Conservation (phyloP, 306 rosid genomes). For the Inga laurina region DNA sequence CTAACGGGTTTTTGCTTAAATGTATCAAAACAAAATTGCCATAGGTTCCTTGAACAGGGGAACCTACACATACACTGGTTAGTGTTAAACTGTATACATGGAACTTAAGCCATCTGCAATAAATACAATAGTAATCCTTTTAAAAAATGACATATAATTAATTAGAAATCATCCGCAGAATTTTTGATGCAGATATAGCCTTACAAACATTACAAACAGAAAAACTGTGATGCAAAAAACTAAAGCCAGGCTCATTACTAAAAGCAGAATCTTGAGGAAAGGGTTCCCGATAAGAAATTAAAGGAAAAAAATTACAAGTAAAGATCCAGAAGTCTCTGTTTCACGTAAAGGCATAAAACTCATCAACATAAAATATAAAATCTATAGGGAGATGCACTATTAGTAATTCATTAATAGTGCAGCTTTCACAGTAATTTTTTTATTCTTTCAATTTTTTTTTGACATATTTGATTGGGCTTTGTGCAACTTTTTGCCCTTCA, state of each 20-base stretch:
- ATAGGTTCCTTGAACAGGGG: not conserved
- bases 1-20: not conserved
- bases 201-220: not conserved
- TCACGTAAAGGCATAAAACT: not conserved
- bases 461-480: too few species aligned
- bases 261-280: not conserved
- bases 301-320: not conserved
- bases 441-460: too few species aligned
- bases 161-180: not conserved
- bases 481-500: not conserved
- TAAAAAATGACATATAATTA: not conserved
- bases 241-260: not conserved
- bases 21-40: not conserved
- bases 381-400: not conserved
- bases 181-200: not conserved
- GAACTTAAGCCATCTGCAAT: not conserved
- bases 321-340: not conserved
- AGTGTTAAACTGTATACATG: not conserved
- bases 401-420: not conserved
- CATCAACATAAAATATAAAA: not conserved
- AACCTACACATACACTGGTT: not conserved
- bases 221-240: slow-evolving; percentile 1
- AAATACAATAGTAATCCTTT: not conserved
- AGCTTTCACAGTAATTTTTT: not conserved
- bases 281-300: not conserved